Evolutionary conservation across 208 protist species (phyloP).

Genomic region (Trypanosoma melophagium): DNA sequence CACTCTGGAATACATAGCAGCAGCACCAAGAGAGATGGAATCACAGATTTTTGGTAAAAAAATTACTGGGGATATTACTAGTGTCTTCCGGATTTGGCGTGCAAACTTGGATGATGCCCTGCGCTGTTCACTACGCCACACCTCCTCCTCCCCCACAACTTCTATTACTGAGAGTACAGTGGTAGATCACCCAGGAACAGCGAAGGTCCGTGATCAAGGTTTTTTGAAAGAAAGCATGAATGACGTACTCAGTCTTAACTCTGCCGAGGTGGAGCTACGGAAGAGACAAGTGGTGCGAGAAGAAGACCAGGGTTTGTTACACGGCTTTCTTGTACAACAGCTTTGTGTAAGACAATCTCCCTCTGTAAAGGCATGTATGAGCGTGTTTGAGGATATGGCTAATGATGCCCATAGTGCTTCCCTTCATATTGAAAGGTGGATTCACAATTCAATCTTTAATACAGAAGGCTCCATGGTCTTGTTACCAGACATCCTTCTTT

Average conservation of each 20-base stretch:
- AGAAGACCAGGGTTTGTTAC: not conserved
- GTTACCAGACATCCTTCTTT: not conserved
- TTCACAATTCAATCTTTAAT: slow-evolving; percentile 6
- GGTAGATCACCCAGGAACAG: not conserved
- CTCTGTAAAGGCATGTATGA: slow-evolving; percentile 14
- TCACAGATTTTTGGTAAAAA: not conserved
- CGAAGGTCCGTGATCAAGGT: not conserved
- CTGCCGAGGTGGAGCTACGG: slow-evolving; percentile 1
- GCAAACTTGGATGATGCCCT: slow-evolving; percentile 12
- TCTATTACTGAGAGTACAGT: not conserved
- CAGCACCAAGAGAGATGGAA: not conserved
- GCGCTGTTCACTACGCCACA: not conserved
- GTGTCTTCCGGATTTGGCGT: slow-evolving; percentile 20
- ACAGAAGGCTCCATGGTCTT: slow-evolving; percentile 10
- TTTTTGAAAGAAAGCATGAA: not conserved
- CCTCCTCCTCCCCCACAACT: not conserved
- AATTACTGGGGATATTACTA: slow-evolving; percentile 16
- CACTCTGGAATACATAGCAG: slow-evolving; percentile 22
- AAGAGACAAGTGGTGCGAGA: not conserved
- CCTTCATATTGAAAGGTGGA: not conserved
- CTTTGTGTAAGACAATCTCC: slow-evolving; percentile 14
- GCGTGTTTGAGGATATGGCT: not conserved
- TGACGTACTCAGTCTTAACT: slow-evolving; percentile 1
- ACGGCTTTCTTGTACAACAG: slow-evolving; percentile 9
- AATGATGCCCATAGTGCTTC: not conserved